phyloP scores from a whole-genome alignment of 768 basidiomycete species.

The Sistotremastrum niveocremeum region DNA sequence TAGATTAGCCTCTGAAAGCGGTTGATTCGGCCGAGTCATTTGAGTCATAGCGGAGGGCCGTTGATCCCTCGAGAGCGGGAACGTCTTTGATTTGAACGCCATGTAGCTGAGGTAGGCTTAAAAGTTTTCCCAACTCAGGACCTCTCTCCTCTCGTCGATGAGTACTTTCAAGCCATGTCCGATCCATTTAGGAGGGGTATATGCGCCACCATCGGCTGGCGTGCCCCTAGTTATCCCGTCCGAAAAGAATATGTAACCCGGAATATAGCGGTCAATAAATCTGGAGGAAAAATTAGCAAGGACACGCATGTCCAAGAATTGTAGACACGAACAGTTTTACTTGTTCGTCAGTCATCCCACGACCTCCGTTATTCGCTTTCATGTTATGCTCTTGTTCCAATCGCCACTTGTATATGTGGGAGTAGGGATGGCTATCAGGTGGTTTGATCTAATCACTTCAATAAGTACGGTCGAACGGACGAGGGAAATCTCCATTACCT shows the following conservation, averaged over 20 bases:
- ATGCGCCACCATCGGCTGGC: constrained; percentile 7
- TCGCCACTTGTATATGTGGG: constrained; percentile 76
- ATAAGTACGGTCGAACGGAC: constrained; percentile 2
- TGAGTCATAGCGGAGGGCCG: no score
- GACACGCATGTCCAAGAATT: constrained; percentile 2
- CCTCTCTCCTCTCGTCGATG: constrained; percentile 40
- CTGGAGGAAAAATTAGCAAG: constrained; percentile 20
- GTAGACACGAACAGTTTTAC: constrained; percentile 34
- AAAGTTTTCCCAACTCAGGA: constrained; percentile 29
- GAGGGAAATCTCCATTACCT: constrained; percentile 31
- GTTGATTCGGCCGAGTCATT: no score
- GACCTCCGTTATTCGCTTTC: constrained; percentile 74
- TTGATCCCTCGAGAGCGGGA: no score
- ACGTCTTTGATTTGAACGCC: no score
- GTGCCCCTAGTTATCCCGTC: constrained; percentile 34
- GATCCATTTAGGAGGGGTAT: constrained; percentile 25
- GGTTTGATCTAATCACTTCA: constrained; percentile 23
- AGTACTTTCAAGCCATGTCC: constrained; percentile 38
- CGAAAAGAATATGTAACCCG: constrained; percentile 81
- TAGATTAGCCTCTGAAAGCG: no score
- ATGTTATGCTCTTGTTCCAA: constrained; percentile 81
- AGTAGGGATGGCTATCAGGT: constrained; percentile 21
- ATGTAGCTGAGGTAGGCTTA: constrained; percentile 12
- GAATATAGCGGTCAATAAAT: constrained; percentile 89
- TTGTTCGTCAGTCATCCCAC: constrained; percentile 79